A percentile compares a stretch with the other conserved stretches of the same genome.
These are phyloP conservation scores for Tuber indicum DNA, from an alignment of 495 filamentous ascomycete species.

Conservation along the genomic window DNA sequence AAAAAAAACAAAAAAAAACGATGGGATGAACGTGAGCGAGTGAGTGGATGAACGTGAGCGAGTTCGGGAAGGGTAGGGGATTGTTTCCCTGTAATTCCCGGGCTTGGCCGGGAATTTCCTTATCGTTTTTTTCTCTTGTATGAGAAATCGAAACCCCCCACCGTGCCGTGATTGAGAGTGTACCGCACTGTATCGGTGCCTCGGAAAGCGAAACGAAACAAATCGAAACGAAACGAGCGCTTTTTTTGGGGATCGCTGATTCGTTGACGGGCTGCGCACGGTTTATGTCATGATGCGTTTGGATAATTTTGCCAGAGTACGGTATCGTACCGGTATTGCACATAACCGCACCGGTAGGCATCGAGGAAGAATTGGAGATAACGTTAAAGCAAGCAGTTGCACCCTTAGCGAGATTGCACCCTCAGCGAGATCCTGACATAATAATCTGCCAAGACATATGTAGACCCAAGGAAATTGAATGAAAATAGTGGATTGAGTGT, in stretches of 20 bases:
- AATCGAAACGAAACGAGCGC: neutral
- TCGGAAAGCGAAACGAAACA: neutral
- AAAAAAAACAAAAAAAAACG: neutral
- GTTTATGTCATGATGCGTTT: constrained; percentile 4
- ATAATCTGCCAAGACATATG: too few species aligned
- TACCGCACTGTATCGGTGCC: neutral
- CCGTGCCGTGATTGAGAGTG: too few species aligned
- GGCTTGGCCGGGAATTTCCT: constrained; percentile 1
- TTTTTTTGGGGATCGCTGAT: neutral
- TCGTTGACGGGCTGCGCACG: neutral
- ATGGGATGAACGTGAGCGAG: constrained; percentile 1
- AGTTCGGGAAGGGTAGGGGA: neutral
- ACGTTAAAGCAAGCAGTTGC: neutral
- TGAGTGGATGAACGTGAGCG: constrained; percentile 2
- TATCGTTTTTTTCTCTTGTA: neutral
- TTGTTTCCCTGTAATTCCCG: neutral
- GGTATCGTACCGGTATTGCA: neutral
- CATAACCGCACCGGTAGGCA: neutral
- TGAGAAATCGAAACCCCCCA: too few species aligned
- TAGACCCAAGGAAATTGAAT: too few species aligned
- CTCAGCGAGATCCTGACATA: too few species aligned
- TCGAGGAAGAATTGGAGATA: neutral
- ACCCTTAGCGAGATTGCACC: too few species aligned
- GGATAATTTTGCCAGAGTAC: neutral
- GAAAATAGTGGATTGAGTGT: too few species aligned